These are phyloP conservation scores for Brassica juncea DNA, from an alignment of 345 rosid genomes.

Conservation along the genomic window DNA sequence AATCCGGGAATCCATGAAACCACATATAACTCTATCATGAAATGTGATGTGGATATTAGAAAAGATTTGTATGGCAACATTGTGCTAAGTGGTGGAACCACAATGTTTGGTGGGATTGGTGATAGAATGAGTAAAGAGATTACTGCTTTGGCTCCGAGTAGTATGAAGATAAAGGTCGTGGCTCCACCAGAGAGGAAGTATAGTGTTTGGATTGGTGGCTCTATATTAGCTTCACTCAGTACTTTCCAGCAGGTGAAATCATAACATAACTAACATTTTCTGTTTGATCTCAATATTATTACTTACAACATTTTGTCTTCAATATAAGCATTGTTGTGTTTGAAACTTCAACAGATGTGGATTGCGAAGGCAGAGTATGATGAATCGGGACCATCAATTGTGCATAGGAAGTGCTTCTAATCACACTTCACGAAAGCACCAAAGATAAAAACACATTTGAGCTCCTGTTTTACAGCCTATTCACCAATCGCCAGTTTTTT, in stretches of 20 bases:
- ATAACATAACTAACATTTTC: not conserved
- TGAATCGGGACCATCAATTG: constrained; percentile 68
- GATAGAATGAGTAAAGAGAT: constrained; percentile 82
- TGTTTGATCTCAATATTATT: not conserved
- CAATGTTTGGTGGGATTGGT: constrained; percentile 70
- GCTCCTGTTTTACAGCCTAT: not conserved
- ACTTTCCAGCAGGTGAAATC: constrained; percentile 67
- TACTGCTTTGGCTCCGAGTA: constrained; percentile 66
- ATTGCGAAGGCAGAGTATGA: constrained; percentile 72
- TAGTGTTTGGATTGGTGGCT: constrained; percentile 76
- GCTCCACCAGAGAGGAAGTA: constrained; percentile 81
- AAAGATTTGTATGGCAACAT: constrained; percentile 74
- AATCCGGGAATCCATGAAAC: constrained; percentile 72
- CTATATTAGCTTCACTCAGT: constrained; percentile 73
- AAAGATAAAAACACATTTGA: not conserved
- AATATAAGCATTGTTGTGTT: not conserved
- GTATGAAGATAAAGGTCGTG: constrained; percentile 77
- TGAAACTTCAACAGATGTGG: constrained; percentile 51
- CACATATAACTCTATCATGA: constrained; percentile 72
- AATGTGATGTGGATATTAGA: constrained; percentile 70
- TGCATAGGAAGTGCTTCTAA: constrained; percentile 73
- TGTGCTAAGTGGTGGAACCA: constrained; percentile 73
- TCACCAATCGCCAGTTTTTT: not conserved
- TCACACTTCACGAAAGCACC: constrained; percentile 4
- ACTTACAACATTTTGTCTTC: not conserved